A percentile compares a stretch with the other conserved stretches of the same genome.
phyloP scores from a whole-genome alignment of 192 early-diverging fungal genomes.

The Coemansia asiatica region DNA sequence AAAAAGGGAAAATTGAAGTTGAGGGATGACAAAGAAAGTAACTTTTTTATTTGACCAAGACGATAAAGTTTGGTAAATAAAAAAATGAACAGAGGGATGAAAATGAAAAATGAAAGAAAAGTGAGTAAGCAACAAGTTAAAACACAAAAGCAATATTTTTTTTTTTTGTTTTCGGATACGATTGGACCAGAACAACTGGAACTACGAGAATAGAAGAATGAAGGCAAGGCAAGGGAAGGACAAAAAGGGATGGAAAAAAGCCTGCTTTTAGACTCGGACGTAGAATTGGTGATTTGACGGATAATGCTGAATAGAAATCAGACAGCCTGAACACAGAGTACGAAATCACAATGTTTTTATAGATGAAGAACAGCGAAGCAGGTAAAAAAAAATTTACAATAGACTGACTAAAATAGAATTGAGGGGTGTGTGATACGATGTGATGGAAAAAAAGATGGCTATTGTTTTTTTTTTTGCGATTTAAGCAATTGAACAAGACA shows the following conservation, averaged over 20 bases:
- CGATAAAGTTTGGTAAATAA: neutral
- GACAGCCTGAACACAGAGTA: neutral
- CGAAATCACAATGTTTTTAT: neutral
- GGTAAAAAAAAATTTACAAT: neutral
- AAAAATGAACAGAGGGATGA: neutral
- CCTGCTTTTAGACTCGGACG: neutral
- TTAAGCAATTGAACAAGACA: neutral
- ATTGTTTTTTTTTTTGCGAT: too few relatives aligned
- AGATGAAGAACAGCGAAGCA: slow-evolving; percentile 1
- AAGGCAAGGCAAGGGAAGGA: neutral
- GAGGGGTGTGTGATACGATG: neutral
- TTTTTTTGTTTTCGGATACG: slow-evolving; percentile 8
- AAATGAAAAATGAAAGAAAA: neutral
- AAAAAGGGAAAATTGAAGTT: too few relatives aligned
- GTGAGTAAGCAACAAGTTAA: neutral
- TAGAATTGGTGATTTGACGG: slow-evolving; percentile 6
- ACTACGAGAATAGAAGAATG: neutral
- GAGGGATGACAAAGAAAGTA: too few relatives aligned
- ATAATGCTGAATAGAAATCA: neutral
- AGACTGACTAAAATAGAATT: neutral
- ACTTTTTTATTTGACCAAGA: neutral
- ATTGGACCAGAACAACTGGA: slow-evolving; percentile 3
- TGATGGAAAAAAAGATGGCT: neutral
- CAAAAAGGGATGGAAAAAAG: neutral
- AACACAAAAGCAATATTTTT: neutral